These are phyloP conservation scores for Pleurozium schreberi DNA, from an alignment of 225 moss, liverwort and hornwort species.

Conservation along the genomic window DNA sequence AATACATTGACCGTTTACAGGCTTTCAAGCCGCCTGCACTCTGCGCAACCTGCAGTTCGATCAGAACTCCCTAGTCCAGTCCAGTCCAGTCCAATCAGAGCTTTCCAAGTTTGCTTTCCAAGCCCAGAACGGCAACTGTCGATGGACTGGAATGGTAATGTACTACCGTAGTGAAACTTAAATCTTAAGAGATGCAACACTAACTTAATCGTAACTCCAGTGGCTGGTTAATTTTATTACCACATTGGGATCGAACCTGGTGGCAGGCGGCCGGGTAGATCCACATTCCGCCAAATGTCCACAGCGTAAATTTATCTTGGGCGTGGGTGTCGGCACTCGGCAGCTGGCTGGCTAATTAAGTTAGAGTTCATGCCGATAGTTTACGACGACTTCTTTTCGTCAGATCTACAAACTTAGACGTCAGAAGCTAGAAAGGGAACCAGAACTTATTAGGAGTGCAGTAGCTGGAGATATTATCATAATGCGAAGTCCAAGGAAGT, in stretches of 20 bases:
- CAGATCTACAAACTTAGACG: background rate
- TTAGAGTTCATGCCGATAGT: background rate
- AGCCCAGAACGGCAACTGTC: background rate
- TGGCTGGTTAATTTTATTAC: background rate
- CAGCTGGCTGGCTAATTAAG: background rate
- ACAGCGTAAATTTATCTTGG: background rate
- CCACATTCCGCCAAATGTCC: background rate
- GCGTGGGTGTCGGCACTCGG: conserved; percentile 13
- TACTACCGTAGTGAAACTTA: background rate
- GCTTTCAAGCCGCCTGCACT: background rate
- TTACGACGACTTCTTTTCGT: background rate
- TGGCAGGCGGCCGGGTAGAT: background rate
- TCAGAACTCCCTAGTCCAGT: background rate
- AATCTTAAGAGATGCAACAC: background rate
- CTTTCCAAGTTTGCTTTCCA: background rate
- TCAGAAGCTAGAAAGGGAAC: background rate
- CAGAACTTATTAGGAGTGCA: background rate
- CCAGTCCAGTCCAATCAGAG: background rate
- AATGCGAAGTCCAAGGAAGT: background rate
- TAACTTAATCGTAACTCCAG: background rate
- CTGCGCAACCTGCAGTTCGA: background rate
- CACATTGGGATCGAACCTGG: background rate
- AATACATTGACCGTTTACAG: background rate
- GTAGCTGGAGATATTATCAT: background rate
- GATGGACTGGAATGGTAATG: background rate